These are phyloP conservation scores for Claviceps citrina DNA, from an alignment of 2,329 filamentous ascomycete species.

Conservation along the genomic window DNA sequence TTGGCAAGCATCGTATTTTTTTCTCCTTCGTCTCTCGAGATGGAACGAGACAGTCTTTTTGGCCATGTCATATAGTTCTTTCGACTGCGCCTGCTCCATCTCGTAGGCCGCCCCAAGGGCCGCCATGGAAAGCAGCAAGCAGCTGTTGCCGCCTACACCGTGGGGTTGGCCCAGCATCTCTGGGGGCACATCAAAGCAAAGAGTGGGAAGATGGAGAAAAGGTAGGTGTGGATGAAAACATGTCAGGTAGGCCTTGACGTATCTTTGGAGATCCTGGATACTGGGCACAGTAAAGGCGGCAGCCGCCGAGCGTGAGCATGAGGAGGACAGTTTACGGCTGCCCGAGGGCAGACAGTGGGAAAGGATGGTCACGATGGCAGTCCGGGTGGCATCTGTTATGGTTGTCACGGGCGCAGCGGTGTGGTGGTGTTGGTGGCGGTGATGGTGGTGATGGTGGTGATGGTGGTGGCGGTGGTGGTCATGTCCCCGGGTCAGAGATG, in stretches of 20 bases:
- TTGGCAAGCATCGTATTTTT: conserved; percentile 63
- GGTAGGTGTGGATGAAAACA: conserved; percentile 91
- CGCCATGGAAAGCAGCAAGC: conserved; percentile 68
- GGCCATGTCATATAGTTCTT: conserved; percentile 77
- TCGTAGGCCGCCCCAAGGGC: conserved; percentile 77
- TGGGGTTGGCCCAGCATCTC: conserved; percentile 41
- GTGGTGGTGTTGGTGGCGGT: no score
- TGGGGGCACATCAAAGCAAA: conserved; percentile 72
- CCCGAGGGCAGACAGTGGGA: conserved; percentile 41
- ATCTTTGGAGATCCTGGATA: conserved; percentile 76
- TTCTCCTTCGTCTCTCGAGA: conserved; percentile 79
- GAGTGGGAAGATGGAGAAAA: conserved; percentile 82
- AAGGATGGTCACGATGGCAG: conserved; percentile 43
- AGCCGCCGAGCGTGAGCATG: conserved; percentile 29
- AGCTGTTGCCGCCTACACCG: conserved; percentile 64
- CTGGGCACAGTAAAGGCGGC: conserved; percentile 49
- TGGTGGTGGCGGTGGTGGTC: no score
- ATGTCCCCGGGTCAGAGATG: conserved; percentile 52
- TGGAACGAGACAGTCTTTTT: conserved; percentile 94
- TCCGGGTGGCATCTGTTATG: conserved; percentile 49
- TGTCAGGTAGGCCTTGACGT: conserved; percentile 75
- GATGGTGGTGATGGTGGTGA: no score
- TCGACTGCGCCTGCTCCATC: conserved; percentile 62
- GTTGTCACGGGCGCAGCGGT: conserved; percentile 44
- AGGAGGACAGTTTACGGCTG: conserved; percentile 47